Conservation (phyloP, 331 rosid species). For the Arachis monticola region DNA sequence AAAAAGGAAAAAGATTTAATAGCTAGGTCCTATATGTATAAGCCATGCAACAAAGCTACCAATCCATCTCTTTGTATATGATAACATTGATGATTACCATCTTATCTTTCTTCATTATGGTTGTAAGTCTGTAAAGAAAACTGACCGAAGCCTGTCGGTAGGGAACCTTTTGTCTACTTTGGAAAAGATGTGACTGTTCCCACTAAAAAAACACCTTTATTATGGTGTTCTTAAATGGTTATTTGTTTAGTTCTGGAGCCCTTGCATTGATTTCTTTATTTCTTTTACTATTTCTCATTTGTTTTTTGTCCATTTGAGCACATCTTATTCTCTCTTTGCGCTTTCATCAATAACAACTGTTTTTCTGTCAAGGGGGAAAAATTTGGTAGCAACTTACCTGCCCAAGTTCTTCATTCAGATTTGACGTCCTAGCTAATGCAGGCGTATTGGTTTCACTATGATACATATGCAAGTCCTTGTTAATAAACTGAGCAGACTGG, state of each 20-base stretch:
- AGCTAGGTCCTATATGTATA: neutral
- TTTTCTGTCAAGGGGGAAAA: slow-evolving; percentile 26
- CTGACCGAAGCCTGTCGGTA: neutral
- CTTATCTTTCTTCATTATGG: neutral
- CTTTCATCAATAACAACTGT: slow-evolving; percentile 16
- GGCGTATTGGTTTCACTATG: slow-evolving; percentile 90
- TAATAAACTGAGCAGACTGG: slow-evolving; percentile 92
- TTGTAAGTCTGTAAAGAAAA: neutral
- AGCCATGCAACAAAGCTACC: neutral
- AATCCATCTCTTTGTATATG: neutral
- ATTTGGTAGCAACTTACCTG: slow-evolving; percentile 61
- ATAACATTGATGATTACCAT: neutral
- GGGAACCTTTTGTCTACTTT: slow-evolving; percentile 9
- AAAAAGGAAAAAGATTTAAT: neutral
- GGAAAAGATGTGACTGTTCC: slow-evolving; percentile 3
- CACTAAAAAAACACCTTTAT: slow-evolving; percentile 8
- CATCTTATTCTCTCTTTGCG: neutral
- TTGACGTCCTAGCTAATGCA: slow-evolving; percentile 96
- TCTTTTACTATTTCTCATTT: neutral
- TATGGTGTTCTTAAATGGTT: slow-evolving; percentile 22
- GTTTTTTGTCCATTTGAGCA: neutral
- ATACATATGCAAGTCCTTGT: slow-evolving; percentile 90
- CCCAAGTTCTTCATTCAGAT: slow-evolving; percentile 98
- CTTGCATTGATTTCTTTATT: slow-evolving; percentile 20
- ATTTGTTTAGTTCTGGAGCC: slow-evolving; percentile 3